These are phyloP conservation scores for Cladophialophora yegresii DNA, from an alignment of 2,329 filamentous ascomycete species.

Conservation along the genomic window DNA sequence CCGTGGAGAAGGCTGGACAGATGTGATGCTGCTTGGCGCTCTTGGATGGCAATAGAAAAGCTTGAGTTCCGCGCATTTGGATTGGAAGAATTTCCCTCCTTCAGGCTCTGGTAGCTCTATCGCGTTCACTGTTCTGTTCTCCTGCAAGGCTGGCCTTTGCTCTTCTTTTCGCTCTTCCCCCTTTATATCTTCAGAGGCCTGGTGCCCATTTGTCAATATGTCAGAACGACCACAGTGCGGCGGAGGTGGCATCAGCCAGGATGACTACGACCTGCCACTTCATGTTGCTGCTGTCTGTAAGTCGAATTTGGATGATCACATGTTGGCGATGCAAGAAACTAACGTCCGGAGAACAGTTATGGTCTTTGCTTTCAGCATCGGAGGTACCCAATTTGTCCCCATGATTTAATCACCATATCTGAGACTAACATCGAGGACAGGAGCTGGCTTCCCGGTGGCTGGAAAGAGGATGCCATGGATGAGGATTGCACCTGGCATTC, in stretches of 20 bases:
- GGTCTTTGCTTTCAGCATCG: conserved; percentile 4
- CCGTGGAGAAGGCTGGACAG: not conserved
- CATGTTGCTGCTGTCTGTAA: conserved; percentile 1
- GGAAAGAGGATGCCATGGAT: conserved; percentile 44
- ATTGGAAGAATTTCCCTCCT: not conserved
- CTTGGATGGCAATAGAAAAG: not conserved
- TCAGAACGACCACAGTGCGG: not conserved
- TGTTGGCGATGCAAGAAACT: not conserved
- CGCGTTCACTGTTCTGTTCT: not conserved
- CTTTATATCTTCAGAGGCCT: not conserved
- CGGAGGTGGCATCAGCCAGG: not conserved
- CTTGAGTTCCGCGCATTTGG: not conserved
- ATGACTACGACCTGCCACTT: not conserved
- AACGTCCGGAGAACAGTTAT: not conserved
- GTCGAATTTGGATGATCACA: not conserved
- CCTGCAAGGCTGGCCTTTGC: not conserved
- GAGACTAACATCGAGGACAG: conserved; percentile 3
- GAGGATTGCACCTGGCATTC: conserved; percentile 46
- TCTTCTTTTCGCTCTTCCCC: not conserved
- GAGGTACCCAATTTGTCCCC: not conserved
- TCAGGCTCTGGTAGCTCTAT: not conserved
- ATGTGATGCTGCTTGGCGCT: not conserved
- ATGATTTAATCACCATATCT: conserved; percentile 28
- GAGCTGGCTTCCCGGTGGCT: conserved; percentile 46
- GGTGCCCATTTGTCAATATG: not conserved